Evolutionary conservation across 129 eudicot species (phyloP).

Genomic region (Lactuca sativa): DNA sequence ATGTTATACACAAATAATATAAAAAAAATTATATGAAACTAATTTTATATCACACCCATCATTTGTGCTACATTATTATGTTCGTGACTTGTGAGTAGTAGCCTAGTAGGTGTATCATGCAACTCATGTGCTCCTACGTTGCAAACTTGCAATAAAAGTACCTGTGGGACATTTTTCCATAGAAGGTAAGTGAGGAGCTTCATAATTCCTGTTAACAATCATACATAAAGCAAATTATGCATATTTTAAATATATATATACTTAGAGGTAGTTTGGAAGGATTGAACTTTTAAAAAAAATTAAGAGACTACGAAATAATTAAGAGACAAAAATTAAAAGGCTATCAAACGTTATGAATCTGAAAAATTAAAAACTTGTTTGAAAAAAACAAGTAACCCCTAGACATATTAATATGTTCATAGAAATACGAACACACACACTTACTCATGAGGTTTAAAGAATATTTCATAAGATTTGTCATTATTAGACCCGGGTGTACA

Average conservation of each 20-base stretch:
- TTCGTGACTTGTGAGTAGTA: neutral
- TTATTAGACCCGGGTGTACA: conserved; percentile 90
- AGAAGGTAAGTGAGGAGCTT: conserved; percentile 51
- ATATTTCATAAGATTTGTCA: conserved; percentile 78
- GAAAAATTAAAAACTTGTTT: no score
- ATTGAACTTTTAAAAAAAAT: no score
- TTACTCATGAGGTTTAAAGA: conserved; percentile 60
- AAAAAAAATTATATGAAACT: no score
- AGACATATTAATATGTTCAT: neutral
- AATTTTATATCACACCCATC: no score
- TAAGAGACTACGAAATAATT: no score
- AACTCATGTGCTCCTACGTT: neutral
- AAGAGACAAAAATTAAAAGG: no score
- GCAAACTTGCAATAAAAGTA: conserved; percentile 10
- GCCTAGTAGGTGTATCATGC: neutral
- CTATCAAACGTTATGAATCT: no score
- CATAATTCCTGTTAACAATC: conserved; percentile 48
- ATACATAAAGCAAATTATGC: conserved; percentile 6
- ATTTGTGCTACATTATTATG: no score
- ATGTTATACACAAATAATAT: no score
- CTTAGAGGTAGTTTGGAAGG: no score
- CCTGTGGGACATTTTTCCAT: conserved; percentile 98
- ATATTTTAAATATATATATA: neutral
- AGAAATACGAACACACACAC: conserved; percentile 16
- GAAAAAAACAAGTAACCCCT: no score